Conservation (phyloP, 768 basidiomycete genomes). For the Panellus pusillus region DNA sequence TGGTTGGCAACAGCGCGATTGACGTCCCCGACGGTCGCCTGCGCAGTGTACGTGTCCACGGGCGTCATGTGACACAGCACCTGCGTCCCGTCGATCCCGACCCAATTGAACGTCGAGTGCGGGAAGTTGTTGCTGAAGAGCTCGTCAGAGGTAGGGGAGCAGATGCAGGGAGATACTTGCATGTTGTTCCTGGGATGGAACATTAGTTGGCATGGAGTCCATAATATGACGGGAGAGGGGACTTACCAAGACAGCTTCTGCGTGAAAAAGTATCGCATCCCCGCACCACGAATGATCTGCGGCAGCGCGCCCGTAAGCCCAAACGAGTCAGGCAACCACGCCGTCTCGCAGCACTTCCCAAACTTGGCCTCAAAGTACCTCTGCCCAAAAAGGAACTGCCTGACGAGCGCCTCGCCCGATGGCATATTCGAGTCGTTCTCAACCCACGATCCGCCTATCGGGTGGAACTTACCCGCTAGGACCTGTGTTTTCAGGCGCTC, state of each 20-base stretch:
- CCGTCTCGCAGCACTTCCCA: slow-evolving; percentile 62
- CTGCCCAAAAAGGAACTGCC: slow-evolving; percentile 93
- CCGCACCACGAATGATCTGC: slow-evolving; percentile 74
- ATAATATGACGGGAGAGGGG: background rate
- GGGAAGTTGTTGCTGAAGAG: slow-evolving; percentile 80
- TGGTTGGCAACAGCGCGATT: slow-evolving; percentile 83
- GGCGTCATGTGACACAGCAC: slow-evolving; percentile 98
- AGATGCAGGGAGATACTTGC: slow-evolving; percentile 36
- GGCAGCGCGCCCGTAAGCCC: slow-evolving; percentile 91
- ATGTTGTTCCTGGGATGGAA: slow-evolving; percentile 67
- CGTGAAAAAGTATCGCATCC: slow-evolving; percentile 96
- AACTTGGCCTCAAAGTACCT: slow-evolving; percentile 75
- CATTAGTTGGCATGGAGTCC: background rate
- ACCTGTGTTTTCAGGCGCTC: slow-evolving; percentile 77
- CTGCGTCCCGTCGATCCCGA: slow-evolving; percentile 92
- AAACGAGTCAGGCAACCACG: slow-evolving; percentile 89
- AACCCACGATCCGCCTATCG: slow-evolving; percentile 93
- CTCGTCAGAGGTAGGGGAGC: background rate
- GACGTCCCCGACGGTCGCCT: slow-evolving; percentile 85
- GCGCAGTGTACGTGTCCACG: slow-evolving; percentile 90
- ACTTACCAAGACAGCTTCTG: slow-evolving; percentile 85
- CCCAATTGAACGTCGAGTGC: slow-evolving; percentile 96
- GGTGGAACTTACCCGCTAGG: slow-evolving; percentile 76
- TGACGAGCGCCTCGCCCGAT: slow-evolving; percentile 88
- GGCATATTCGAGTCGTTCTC: slow-evolving; percentile 95